phyloP scores from a whole-genome alignment of 176 grass and related monocot species.

The Alopecurus myosuroides region DNA sequence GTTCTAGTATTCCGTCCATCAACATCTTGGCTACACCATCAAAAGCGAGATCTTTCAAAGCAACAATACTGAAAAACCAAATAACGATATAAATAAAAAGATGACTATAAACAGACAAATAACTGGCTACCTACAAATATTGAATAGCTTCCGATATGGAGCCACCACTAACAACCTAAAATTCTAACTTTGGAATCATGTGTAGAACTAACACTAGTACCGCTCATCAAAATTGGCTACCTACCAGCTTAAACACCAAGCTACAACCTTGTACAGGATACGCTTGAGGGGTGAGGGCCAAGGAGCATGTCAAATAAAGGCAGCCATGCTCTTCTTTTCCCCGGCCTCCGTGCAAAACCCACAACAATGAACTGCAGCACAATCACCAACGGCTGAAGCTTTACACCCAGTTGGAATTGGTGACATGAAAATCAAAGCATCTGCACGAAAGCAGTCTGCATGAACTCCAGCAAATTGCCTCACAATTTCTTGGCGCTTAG shows the following conservation, averaged over 20 bases:
- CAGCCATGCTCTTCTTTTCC: background rate
- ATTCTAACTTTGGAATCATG: background rate
- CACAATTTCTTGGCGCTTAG: background rate
- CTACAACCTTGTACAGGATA: background rate
- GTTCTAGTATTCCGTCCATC: background rate
- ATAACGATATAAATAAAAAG: background rate
- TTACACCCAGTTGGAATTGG: background rate
- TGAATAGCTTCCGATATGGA: background rate
- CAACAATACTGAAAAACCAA: background rate
- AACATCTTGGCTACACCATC: no score
- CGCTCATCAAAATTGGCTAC: constrained; percentile 9
- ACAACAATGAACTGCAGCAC: background rate
- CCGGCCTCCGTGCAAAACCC: background rate
- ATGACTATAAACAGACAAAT: background rate
- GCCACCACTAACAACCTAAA: background rate
- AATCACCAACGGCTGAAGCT: background rate
- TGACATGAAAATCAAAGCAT: background rate
- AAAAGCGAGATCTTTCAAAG: background rate
- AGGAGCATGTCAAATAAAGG: background rate
- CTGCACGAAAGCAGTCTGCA: background rate
- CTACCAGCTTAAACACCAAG: background rate
- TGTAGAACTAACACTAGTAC: background rate
- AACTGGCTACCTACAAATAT: background rate
- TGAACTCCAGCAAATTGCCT: background rate
- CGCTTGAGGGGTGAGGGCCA: background rate